Evolutionary conservation across 2,329 filamentous ascomycete species (phyloP).

Genomic region (Penicillium brasilianum): DNA sequence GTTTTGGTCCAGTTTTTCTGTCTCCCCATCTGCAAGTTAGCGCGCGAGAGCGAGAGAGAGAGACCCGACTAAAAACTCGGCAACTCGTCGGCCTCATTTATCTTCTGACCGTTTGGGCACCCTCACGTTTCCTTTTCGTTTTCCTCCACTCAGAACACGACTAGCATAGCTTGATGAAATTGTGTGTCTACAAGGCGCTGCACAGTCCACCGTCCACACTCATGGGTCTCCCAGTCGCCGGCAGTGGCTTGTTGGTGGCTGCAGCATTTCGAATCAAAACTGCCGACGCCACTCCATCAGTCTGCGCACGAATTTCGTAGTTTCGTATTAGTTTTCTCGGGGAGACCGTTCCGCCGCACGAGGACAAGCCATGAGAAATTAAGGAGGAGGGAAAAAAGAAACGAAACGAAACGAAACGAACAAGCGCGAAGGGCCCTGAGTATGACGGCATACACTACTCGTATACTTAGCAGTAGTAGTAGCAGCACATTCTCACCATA

Average conservation of each 20-base stretch:
- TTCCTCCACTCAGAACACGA: neutral
- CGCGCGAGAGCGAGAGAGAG: neutral
- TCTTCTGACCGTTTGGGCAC: neutral
- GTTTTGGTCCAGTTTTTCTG: neutral
- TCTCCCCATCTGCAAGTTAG: neutral
- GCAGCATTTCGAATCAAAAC: constrained; percentile 26
- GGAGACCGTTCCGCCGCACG: constrained; percentile 21
- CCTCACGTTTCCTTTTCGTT: neutral
- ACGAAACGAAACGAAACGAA: neutral
- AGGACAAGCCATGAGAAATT: constrained; percentile 2
- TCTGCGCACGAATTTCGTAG: constrained; percentile 15
- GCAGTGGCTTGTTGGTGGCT: constrained; percentile 27
- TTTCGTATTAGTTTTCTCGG: constrained; percentile 16
- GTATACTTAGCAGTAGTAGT: neutral
- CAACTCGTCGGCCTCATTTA: neutral
- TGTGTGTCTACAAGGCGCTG: neutral
- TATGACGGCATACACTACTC: constrained; percentile 10
- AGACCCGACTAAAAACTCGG: neutral
- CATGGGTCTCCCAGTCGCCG: constrained; percentile 24
- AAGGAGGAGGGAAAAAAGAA: neutral
- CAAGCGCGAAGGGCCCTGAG: neutral
- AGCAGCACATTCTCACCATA: neutral
- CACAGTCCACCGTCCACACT: constrained; percentile 1
- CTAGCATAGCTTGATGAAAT: neutral
- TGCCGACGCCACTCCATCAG: constrained; percentile 28